Evolutionary conservation across 2,329 filamentous ascomycete species (phyloP).

Genomic region (Chaetomium sp.): DNA sequence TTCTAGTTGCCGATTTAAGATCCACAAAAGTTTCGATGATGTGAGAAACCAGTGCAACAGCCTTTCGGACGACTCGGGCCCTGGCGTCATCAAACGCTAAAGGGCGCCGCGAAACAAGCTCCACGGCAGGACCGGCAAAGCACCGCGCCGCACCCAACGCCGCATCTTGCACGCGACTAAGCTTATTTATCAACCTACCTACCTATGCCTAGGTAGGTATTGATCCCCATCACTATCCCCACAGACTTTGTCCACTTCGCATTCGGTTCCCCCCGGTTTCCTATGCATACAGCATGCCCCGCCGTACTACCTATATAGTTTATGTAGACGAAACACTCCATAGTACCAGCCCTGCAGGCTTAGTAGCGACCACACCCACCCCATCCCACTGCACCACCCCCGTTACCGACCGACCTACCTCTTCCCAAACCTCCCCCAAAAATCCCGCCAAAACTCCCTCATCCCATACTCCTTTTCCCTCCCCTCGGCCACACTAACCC

Average conservation of each 20-base stretch:
- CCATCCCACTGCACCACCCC: too few species aligned
- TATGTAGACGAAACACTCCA: too few species aligned
- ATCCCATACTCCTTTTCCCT: conserved; percentile 78
- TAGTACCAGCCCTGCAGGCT: too few species aligned
- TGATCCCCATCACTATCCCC: not conserved
- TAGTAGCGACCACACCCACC: too few species aligned
- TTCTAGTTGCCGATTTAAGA: not conserved
- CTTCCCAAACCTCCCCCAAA: conserved; percentile 52
- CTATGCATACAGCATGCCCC: too few species aligned
- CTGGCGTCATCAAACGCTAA: not conserved
- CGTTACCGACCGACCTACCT: too few species aligned
- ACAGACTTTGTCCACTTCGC: not conserved
- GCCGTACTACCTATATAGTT: too few species aligned
- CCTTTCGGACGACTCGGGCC: not conserved
- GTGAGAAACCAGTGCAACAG: not conserved
- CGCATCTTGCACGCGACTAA: not conserved
- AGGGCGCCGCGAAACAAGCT: not conserved
- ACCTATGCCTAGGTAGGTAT: too few species aligned
- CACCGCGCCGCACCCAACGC: not conserved
- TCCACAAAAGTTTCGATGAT: not conserved
- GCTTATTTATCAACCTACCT: not conserved
- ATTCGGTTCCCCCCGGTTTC: too few species aligned
- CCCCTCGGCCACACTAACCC: conserved; percentile 70
- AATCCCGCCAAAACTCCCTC: conserved; percentile 84
- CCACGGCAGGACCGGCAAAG: not conserved